Conservation (phyloP, 768 basidiomycete genomes). For the Tephrocybe sp. region DNA sequence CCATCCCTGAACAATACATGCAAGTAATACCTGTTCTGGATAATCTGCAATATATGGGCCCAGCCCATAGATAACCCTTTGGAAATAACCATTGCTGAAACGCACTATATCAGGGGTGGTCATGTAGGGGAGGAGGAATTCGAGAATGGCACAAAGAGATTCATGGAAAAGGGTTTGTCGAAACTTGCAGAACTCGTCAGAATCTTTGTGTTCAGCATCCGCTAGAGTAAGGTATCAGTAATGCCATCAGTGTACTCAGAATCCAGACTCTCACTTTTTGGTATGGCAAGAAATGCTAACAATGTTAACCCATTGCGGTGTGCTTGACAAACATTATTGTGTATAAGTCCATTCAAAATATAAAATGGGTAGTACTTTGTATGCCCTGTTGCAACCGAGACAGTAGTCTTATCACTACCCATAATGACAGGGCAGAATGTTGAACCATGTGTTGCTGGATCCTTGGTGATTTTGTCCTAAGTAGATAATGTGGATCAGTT, state of each 20-base stretch:
- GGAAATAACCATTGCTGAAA: conserved; percentile 33
- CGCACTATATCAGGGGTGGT: too few species aligned
- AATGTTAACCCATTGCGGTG: conserved; percentile 6
- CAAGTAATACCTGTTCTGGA: conserved; percentile 32
- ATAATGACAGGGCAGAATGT: conserved; percentile 24
- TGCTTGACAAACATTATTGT: conserved; percentile 10
- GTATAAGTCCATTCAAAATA: conserved; percentile 14
- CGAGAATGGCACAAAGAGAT: conserved; percentile 24
- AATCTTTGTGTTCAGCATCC: conserved; percentile 11
- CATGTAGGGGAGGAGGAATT: too few species aligned
- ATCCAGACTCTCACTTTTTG: conserved; percentile 11
- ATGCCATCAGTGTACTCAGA: background rate
- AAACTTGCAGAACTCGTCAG: conserved; percentile 25
- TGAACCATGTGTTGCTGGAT: conserved; percentile 10
- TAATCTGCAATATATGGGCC: conserved; percentile 37
- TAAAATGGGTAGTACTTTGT: conserved; percentile 23
- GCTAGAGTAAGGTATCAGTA: conserved; percentile 16
- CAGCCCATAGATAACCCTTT: conserved; percentile 26
- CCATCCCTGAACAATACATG: conserved; percentile 34
- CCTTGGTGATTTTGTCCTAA: conserved; percentile 9
- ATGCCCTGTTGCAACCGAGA: conserved; percentile 23
- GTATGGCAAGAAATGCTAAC: conserved; percentile 11
- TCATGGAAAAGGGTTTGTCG: conserved; percentile 28
- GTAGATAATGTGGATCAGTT: background rate
- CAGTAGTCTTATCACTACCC: conserved; percentile 31